These are phyloP conservation scores for Zymoseptoria brevis DNA, from an alignment of 2,329 filamentous ascomycete genomes.

Conservation along the genomic window DNA sequence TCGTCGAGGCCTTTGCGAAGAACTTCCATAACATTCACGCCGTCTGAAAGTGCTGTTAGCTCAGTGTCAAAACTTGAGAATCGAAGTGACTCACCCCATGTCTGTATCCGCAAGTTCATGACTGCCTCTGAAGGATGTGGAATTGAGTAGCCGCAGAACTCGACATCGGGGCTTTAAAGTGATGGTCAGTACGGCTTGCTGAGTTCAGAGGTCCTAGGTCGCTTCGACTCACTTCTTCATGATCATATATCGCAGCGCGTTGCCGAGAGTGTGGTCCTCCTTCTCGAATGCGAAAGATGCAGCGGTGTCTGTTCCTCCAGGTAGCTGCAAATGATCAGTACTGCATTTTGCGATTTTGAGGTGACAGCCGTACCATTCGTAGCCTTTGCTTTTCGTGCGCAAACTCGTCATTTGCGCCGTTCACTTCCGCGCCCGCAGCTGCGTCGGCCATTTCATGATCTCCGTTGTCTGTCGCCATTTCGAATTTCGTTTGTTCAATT, in stretches of 20 bases:
- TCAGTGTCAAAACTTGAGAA: not conserved
- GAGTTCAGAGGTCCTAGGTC: not conserved
- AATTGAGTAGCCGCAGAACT: slow-evolving; percentile 97
- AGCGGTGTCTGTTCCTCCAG: slow-evolving; percentile 73
- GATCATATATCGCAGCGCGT: slow-evolving; percentile 87
- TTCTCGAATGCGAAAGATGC: slow-evolving; percentile 92
- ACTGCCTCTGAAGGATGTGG: slow-evolving; percentile 92
- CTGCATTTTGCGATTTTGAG: not conserved
- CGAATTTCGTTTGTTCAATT: not conserved
- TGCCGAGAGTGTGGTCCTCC: slow-evolving; percentile 92
- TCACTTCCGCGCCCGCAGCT: slow-evolving; percentile 38
- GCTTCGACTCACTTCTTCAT: slow-evolving; percentile 82
- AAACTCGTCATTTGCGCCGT: slow-evolving; percentile 28
- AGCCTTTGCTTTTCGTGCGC: slow-evolving; percentile 37
- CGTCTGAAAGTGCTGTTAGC: slow-evolving; percentile 46
- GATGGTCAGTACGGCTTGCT: not conserved
- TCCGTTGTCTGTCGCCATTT: slow-evolving; percentile 18
- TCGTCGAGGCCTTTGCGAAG: slow-evolving; percentile 85
- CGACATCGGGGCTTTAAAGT: slow-evolving; percentile 69
- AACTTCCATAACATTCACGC: slow-evolving; percentile 72
- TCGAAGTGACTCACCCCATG: slow-evolving; percentile 59
- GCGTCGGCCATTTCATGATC: slow-evolving; percentile 33
- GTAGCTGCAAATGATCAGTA: slow-evolving; percentile 51
- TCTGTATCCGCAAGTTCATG: slow-evolving; percentile 97
- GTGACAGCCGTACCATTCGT: slow-evolving; percentile 30